Base-by-base conservation (phyloP, 768 basidiomycete species). In the Dioszegia hungarica region DNA sequence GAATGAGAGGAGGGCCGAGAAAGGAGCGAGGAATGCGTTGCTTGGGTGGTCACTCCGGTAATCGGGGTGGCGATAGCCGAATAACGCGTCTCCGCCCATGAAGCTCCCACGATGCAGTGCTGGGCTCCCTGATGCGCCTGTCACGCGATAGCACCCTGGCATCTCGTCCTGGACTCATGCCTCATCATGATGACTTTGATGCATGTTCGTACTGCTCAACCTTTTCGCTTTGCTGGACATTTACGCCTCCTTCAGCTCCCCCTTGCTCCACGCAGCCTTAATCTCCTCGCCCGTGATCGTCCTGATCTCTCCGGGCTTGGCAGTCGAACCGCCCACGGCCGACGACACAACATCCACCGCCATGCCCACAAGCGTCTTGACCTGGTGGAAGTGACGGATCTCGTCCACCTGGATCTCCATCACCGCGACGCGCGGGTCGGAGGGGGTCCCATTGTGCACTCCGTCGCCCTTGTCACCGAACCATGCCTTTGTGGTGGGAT, bases 391-490 rank as follows among this genome's bases (percentile, higher is more conserved):
- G 70, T 90, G 93, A 52, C 85, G 82, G 61, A 95, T 86, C 78
- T 79, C 66, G 27, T 63, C 60, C 22, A 90, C 89, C 50, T 86
- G 75, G 52, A 95, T 82, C 72, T 89, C 83, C 62, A 94, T 88
- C 33, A 88, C 74, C 6, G 85, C 81, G 3, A 95, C 81, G 24
- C 91, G 83, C 0, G 90, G 89, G 62, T 94, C 92, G 44, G 80
- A 78, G 28, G 81, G 81, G 64, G 86, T 83, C n/a, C 90, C 91
- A 65, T 84, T 86, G 74, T 92, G 90, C 5, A 86, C 77, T 17
- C 88, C 88, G 62, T 94, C 90, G 29, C 85, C 85, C 53, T 92
- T 79, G 70, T 94, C 86, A 34, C 88, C 89, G 65, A 93, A 93
- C 81, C 89, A 95, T 0, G 85, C 86, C 54, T 75, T 74, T 59